Base-by-base conservation (phyloP, 2,329 filamentous ascomycete species). In the Ascochyta viciae-villosae region DNA sequence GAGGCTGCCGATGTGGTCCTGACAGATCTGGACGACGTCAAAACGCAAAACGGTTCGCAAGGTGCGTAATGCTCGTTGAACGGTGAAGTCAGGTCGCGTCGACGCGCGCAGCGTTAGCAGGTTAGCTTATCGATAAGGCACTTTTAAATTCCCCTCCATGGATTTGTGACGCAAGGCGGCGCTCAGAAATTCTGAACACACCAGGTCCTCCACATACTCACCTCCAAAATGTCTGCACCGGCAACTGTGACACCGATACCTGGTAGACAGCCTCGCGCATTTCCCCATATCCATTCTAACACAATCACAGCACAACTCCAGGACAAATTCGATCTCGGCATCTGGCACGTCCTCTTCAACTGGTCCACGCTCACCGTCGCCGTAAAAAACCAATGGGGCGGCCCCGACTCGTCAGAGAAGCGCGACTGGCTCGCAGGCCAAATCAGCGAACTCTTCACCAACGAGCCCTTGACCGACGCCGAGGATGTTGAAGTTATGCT, bases 361-460 rank as follows among this genome's bases (percentile, higher is more conserved):
- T 99, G 95, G 95, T 88, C 90, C 7, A 89, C 91, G 29, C 88
- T 99, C 50, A 89, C 89, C 44, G 87, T 96, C 72, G 92, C 95
- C 42, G 91, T 97, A 40, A 85, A 90, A 74, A 92, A 91, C 75
- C 83, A 87, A 78, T 96, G 93, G 89, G 95, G 94, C 68, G 95
- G 94, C 2, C 87, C 91, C 37, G 87, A 92, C 71, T 89, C 87
- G 22, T 76, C 83, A 58, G 92, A 96, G 77, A 98, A 98, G 81
- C 90, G 94, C 70, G 94, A 96, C 82, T 98, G 93, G 94, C 91
- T 99, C 70, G 94, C 91, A 47, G 93, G 92, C 61, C 90, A 90
- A 39, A 83, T 98, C 49, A 89, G 88, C 56, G 91, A 96, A 24
- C 86, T 96, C 60, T 89, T 97, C 66, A 81, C 70, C 3, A 64